Base-by-base conservation (phyloP, 768 basidiomycete species). In the Ephemerocybe angulata region DNA sequence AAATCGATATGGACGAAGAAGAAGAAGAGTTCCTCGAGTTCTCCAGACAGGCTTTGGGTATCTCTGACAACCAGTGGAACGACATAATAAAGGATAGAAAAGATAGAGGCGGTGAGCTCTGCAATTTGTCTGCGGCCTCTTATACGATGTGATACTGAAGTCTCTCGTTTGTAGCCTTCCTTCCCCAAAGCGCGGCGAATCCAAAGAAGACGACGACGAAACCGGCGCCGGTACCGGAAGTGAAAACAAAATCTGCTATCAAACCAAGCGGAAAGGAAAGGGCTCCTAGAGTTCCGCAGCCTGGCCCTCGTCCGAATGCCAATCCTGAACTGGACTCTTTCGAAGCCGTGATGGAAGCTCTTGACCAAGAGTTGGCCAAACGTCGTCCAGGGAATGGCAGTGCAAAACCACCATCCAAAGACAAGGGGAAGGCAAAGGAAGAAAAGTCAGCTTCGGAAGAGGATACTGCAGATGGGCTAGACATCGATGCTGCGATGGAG, bases 21-120 rank as follows among this genome's bases (percentile, higher is more conserved):
- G 83, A 92, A 70, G 93, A 90, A 62, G 96, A 97, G 61, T 99
- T 98, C 60, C 72, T 99, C 28, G 89, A 93, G 70, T 99, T 99
- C 69, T 90, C 97, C 12, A 84, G 93, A 43, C 91, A 98, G 62
- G 84, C 90, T 4, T 73, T 98, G 31, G 97, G 97, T 1, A 88
- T 99, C 58, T 82, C 78, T 40, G 87, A 94, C 59, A 84, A 84
- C n/a, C 87, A 93, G 67, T 98, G 95, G 92, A 71, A 78, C 15
- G 81, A 84, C n/a, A 98, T 99, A 46, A 61, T 98, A 27, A 75
- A 77, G 53, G 91, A 95, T 58, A 78, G 97, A 28, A 76, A 80
- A 65, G 77, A 76, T 25, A 77, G 92, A 58, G 95, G 94, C 65
- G 95, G 96, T 95, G 62, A 60, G 86, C 19, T n/a, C n/a, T n/a